Evolutionary conservation across 176 grass and related monocot genomes (phyloP), one percentile per base, ranked within the genome.

Genomic region (Tillandsia fasciculata): DNA sequence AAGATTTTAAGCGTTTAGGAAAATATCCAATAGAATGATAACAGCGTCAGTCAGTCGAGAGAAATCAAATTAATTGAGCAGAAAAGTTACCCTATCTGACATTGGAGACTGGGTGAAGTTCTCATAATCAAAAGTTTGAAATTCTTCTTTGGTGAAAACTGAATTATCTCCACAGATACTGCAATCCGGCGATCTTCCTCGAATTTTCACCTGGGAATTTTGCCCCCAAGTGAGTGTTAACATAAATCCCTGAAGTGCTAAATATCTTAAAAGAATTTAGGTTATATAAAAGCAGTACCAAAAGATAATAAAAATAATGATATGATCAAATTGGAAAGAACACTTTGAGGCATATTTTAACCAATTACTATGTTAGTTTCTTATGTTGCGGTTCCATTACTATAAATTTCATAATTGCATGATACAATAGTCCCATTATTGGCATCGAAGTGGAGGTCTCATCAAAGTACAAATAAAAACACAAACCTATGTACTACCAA

Each of bases 51-150:
- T 9, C 14, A 59, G 20, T 9, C 14, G 22, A 8, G 14, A 59
- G 3, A 42, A 50, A 26, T 17, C 26, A 73, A 59, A 20, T 14
- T 68, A 79, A 53, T 18, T 23, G 54, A 48, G 29, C 3, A 72
- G 63, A 26, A 53, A 67, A 64, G 23, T 27, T 90, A 99, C 89
- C 87, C 74, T 89, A 74, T 86, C 87, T 53, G 89, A 99, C 89
- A 93, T 90, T 22, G 94, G 89, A 23, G 94, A 93, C 24, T 93
- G 84, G 20, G 87, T 93, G 77, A 90, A 93, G 24, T 47, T 82
- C 70, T 93, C 94, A 75, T 93, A 99, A 77, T 99, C 89, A 82
- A 93, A 99, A 53, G 53, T 90, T 72, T 82, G 52, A 82, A 99
- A 99, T 48, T 77, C 70, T 68, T 82, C 50, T 82, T 75, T 33